Base-by-base conservation (phyloP, 345 rosid species). In the Euphorbia peplus region DNA sequence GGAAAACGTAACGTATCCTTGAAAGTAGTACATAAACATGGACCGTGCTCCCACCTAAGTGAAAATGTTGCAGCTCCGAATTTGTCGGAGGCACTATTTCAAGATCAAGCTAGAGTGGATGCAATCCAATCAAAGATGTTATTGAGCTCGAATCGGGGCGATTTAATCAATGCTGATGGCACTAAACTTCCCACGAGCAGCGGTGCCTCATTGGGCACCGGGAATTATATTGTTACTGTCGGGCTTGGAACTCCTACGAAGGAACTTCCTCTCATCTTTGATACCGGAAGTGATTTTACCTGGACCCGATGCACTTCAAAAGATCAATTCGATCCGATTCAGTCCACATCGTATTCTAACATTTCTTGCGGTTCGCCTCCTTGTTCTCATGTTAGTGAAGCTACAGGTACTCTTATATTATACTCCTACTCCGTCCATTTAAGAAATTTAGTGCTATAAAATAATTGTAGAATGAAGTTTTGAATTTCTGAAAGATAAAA, bases 11-110 rank as follows among this genome's bases (percentile, higher is more conserved):
- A 70, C 44, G 76, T 92, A 29, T 73, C 89, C 9, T 76, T 92
- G 62, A 76, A 56, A 39, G 89, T 92, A 59, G 78, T 81, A 25
- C 90, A 90, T 77, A 85, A 75, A 69, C 82, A 87, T 39, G 98
- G 98, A 0, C 82, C 98, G 48, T 92, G 98, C 80, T 70, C 81
- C 18, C 35, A 59, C 18, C 74, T 72, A 26, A 37, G 30, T 8
- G 73, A 26, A 30, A 56, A 46, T 26, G 69, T 32, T 24, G 41
- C 59, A 14, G 53, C 32, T 28, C 83, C 83, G 8, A 79, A 81
- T 25, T 84, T 67, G 51, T 14, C 30, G 0, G 83, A 88, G 39
- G 74, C 86, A 58, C 91, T 92, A n/a, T 76, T 4, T 11, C 84
- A 59, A 29, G 98, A 92, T 70, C 83, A 88, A 42, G 62, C 87